A percentile compares a stretch with the other conserved stretches of the same genome.
phyloP scores from a whole-genome alignment of 352 stramenopile genomes.

The Aphanomyces stellatus region DNA sequence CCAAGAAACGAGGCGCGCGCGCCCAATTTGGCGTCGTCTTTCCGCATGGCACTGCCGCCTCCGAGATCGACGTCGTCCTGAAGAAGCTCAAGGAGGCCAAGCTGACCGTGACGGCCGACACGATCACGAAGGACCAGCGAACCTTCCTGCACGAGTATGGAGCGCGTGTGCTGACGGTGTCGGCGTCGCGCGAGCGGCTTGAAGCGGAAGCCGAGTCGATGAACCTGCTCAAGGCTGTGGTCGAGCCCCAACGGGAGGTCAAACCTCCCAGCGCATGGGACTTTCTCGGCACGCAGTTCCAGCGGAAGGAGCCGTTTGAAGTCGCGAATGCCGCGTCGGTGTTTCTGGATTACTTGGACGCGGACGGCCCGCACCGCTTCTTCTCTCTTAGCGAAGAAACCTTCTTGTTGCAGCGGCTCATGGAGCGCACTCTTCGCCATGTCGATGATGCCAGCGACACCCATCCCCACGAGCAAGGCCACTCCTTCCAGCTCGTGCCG shows the following conservation, averaged over 20 bases:
- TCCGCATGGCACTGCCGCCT: background rate
- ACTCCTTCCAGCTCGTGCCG: background rate
- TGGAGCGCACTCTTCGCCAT: background rate
- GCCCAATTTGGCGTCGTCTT: background rate
- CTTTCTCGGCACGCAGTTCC: background rate
- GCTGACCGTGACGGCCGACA: constrained; percentile 1
- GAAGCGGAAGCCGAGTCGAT: constrained; percentile 5
- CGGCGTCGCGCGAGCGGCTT: background rate
- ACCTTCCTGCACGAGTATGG: background rate
- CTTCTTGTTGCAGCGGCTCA: background rate
- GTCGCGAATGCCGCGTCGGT: background rate
- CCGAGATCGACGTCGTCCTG: background rate
- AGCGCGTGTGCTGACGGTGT: background rate
- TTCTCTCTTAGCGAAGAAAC: constrained; percentile 19
- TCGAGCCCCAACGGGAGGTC: background rate
- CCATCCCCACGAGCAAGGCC: background rate
- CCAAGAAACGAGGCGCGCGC: background rate
- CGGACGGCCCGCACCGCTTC: background rate
- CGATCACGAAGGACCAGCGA: background rate
- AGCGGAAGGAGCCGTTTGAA: constrained; percentile 16
- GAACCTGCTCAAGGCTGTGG: constrained; percentile 2
- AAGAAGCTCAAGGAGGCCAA: background rate
- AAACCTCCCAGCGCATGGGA: background rate
- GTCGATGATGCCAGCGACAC: background rate
- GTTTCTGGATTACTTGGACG: constrained; percentile 6